Base-by-base conservation (phyloP, 2,329 filamentous ascomycete species). In the Uncinocarpus reesii region DNA sequence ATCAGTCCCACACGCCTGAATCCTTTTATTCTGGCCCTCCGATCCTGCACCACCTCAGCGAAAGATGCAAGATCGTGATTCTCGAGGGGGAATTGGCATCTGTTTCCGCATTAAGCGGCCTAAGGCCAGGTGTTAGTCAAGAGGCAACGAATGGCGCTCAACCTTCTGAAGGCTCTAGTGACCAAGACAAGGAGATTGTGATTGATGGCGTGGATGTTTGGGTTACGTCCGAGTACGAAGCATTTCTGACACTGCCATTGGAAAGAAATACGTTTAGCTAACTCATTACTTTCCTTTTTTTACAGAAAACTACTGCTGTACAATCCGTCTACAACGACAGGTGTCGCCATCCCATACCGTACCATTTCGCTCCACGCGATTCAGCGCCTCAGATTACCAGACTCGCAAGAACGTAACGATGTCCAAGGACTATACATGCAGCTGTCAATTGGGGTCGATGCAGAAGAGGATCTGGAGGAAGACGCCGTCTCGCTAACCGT, bases 371-470 rank as follows among this genome's bases (percentile, higher is more conserved):
- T 73, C 2, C 71, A 73, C 51, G 71, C 71, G 20, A 67, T 72
- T 53, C 70, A 72, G 55, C 64, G 68, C 31, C 62, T 71, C 20
- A 65, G 55, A 6, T 49, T 67, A 36, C 68, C 67, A 20, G 54
- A 51, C 11, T 48, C 55, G 11, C 11, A 58, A 1, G 49, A 52
- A 7, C 54, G 58, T 21, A 53, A 57, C 32, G 59, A 64, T 50
- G 61, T 64, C 24, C 69, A 72, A 55, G 70, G 69, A 1, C 58
- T 73, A 1, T 73, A 72, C 58, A 71, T 73, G 65, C 70, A 73
- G 50, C 60, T 73, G 45, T 62, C 67, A 7, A 62, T 58, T 11
- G 63, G 60, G 21, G 56, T 32, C 1, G 45, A 54, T 2, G 38
- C 54, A 2, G 55, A 57, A 4, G 55, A 66, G 41, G 68, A 68